Evolutionary conservation across 352 stramenopile species (phyloP).

Genomic region (Phytophthora citrophthora): DNA sequence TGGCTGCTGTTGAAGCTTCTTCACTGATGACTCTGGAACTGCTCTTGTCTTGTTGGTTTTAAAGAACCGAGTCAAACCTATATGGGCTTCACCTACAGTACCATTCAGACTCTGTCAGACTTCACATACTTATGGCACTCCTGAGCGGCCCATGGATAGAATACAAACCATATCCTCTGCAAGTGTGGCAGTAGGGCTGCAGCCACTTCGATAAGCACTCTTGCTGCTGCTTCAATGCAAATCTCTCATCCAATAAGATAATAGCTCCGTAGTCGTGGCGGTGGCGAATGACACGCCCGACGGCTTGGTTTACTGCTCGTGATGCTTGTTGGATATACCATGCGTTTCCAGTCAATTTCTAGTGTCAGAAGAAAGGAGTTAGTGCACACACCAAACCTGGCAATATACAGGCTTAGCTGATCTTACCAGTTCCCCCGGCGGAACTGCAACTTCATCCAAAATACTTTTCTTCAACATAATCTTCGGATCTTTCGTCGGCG

Average conservation of each 20-base stretch:
- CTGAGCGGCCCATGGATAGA: not conserved
- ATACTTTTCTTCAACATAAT: conserved; percentile 98
- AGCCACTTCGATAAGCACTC: conserved; percentile 97
- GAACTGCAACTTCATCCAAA: conserved; percentile 84
- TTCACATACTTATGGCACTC: not conserved
- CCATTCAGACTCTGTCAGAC: conserved; percentile 13
- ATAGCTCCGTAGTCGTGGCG: conserved; percentile 98
- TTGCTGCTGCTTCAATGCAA: conserved; percentile 90
- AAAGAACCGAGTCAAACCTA: conserved; percentile 86
- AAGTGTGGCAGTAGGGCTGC: conserved; percentile 76
- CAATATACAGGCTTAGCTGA: not conserved
- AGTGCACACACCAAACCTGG: not conserved
- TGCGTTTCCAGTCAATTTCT: conserved; percentile 94
- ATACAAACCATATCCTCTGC: conserved; percentile 68
- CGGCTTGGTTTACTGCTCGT: conserved; percentile 98
- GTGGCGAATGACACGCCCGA: conserved; percentile 99
- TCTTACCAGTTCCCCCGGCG: conserved; percentile 66
- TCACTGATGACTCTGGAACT: conserved; percentile 27
- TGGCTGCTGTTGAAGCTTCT: conserved; percentile 38
- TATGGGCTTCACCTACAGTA: conserved; percentile 74
- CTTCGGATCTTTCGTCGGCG: conserved; percentile 96
- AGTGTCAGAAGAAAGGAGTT: conserved; percentile 1
- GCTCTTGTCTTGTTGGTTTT: conserved; percentile 71
- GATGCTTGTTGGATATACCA: conserved; percentile 99
- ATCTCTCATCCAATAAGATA: conserved; percentile 97